Conservation (phyloP, 768 basidiomycete species). For the Termitomyces bulborhizus region DNA sequence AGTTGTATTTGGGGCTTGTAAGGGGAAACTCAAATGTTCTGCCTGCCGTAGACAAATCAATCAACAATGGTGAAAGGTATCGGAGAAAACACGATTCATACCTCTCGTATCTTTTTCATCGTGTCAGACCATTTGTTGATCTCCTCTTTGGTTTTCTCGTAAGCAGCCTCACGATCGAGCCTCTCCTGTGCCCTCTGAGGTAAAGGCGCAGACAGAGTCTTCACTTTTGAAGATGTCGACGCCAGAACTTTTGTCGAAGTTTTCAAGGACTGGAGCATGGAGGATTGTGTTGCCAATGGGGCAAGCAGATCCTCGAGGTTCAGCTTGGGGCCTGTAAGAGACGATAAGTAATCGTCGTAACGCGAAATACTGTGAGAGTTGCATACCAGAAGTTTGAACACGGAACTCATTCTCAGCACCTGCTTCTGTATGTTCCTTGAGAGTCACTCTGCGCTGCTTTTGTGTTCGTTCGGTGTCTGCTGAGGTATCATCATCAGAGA, state of each 20-base stretch:
- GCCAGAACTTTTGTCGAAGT: conserved; percentile 62
- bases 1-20: conserved; percentile 55
- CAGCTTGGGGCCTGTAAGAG: conserved; percentile 44
- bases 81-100: conserved; percentile 19
- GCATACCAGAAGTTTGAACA: conserved; percentile 41
- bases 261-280: conserved; percentile 58
- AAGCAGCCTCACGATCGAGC: conserved; percentile 89
- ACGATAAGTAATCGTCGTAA: background rate
- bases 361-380: background rate
- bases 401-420: conserved; percentile 82
- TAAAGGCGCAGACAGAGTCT: conserved; percentile 75
- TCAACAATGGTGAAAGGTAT: background rate
- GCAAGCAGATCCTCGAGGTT: conserved; percentile 71
- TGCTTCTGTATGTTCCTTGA: conserved; percentile 71
- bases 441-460: conserved; percentile 49
- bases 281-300: conserved; percentile 57
- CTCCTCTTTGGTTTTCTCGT: conserved; percentile 88
- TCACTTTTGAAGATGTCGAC: conserved; percentile 42
- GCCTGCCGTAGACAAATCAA: conserved; percentile 37
- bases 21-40: conserved; percentile 81
- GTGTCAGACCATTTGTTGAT: conserved; percentile 91
- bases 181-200: conserved; percentile 85
- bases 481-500: conserved; percentile 25
- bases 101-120: conserved; percentile 90
- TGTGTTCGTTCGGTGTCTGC: conserved; percentile 23